Conservation (phyloP, 495 filamentous ascomycete genomes). For the Tricharina praecox region DNA sequence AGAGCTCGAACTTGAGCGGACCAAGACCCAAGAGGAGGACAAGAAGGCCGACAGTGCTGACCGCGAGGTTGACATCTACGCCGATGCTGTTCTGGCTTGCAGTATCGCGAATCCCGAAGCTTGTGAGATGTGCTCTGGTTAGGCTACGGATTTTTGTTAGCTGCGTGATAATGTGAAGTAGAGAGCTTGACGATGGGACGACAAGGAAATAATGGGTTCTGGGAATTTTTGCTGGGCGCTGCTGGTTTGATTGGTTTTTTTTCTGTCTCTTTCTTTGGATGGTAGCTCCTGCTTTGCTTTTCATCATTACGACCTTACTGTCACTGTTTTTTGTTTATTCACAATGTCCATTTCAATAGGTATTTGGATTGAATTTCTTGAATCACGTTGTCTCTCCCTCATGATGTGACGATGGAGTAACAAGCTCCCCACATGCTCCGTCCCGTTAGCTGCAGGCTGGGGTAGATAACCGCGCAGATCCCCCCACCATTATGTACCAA, state of each 20-base stretch:
- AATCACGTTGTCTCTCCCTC: no score
- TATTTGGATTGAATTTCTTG: no score
- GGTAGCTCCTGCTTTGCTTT: not conserved
- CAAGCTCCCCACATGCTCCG: no score
- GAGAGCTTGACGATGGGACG: not conserved
- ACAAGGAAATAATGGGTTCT: no score
- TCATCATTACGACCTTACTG: not conserved
- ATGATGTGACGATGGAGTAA: no score
- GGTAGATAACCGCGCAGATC: no score
- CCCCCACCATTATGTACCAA: no score
- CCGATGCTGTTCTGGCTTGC: conserved; percentile 77
- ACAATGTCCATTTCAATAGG: no score
- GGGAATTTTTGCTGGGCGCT: not conserved
- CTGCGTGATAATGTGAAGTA: not conserved
- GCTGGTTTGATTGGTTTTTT: no score
- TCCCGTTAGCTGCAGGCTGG: no score
- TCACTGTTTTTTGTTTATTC: no score
- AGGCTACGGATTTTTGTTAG: conserved; percentile 6
- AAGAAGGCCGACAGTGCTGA: conserved; percentile 46
- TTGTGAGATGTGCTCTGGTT: conserved; percentile 61
- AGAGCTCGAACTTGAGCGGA: conserved; percentile 24
- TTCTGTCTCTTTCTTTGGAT: not conserved
- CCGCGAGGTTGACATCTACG: conserved; percentile 79
- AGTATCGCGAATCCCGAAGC: conserved; percentile 63
- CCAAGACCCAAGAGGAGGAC: conserved; percentile 48